A percentile compares a stretch with the other conserved stretches of the same genome.
Evolutionary conservation across 805 yeast species (phyloP).

Genomic region (Vanderwaltozyma yarrowii): DNA sequence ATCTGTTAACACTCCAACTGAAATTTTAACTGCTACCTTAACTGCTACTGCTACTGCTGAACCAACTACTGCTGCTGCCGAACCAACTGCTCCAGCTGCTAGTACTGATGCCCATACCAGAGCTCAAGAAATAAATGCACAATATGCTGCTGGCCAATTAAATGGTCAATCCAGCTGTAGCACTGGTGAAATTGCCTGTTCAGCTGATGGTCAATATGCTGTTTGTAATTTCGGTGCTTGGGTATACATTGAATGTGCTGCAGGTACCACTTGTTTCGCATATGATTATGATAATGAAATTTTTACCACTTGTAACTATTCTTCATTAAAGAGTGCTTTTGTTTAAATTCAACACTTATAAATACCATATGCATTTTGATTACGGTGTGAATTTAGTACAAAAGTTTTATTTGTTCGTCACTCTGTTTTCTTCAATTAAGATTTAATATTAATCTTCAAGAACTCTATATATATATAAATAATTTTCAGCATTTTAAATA

Average conservation of each 20-base stretch:
- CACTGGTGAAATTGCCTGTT: constrained; percentile 45
- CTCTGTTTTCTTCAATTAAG: no score
- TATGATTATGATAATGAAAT: constrained; percentile 35
- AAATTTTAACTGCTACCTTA: not conserved
- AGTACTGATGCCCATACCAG: constrained; percentile 30
- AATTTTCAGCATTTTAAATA: no score
- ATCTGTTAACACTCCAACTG: not conserved
- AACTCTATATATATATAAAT: no score
- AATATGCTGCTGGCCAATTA: constrained; percentile 34
- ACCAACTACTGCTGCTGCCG: constrained; percentile 2
- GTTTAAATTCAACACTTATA: constrained; percentile 16
- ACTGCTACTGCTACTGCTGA: constrained; percentile 4
- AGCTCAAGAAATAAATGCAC: constrained; percentile 37
- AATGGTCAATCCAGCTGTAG: constrained; percentile 36
- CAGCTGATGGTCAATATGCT: constrained; percentile 41
- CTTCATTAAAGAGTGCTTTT: constrained; percentile 23
- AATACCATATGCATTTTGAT: not conserved
- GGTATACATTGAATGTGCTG: constrained; percentile 49
- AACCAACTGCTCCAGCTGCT: constrained; percentile 6
- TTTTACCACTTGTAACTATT: constrained; percentile 40
- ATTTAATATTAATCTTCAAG: no score
- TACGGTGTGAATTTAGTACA: no score
- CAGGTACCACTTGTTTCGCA: constrained; percentile 55
- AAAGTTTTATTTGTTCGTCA: no score
- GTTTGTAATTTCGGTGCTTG: constrained; percentile 48